phyloP scores from a whole-genome alignment of 2,329 filamentous ascomycete species.

The Botryotinia globosa region DNA sequence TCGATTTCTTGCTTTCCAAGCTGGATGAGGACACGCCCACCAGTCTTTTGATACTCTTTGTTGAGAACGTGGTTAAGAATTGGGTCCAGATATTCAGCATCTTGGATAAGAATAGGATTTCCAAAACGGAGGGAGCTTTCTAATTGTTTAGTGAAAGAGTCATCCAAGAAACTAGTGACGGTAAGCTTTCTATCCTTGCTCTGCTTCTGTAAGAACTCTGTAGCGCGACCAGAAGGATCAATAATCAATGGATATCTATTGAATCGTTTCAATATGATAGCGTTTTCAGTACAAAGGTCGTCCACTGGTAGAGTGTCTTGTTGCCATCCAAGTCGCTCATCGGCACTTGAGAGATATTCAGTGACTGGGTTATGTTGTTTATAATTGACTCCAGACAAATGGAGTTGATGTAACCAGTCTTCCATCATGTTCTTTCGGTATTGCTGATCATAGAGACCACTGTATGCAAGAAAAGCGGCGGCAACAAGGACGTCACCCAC shows the following conservation, averaged over 20 bases:
- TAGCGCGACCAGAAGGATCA: slow-evolving; percentile 90
- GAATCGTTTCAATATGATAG: slow-evolving; percentile 95
- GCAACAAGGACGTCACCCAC: slow-evolving; percentile 94
- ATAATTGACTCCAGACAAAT: slow-evolving; percentile 87
- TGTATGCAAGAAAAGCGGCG: slow-evolving; percentile 96
- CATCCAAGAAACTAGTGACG: slow-evolving; percentile 96
- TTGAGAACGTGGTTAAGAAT: slow-evolving; percentile 98
- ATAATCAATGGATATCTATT: slow-evolving; percentile 98
- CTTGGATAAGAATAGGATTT: slow-evolving; percentile 97
- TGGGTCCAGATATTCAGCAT: slow-evolving; percentile 94
- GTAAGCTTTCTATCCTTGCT: slow-evolving; percentile 91
- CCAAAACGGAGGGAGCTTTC: slow-evolving; percentile 96
- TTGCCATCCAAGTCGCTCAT: slow-evolving; percentile 94
- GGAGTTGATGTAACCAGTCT: slow-evolving; percentile 92
- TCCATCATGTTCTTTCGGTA: slow-evolving; percentile 98
- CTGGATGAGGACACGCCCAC: slow-evolving; percentile 95
- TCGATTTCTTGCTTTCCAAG: slow-evolving; percentile 98
- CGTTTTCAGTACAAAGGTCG: slow-evolving; percentile 97
- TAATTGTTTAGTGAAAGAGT: slow-evolving; percentile 95
- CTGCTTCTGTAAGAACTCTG: slow-evolving; percentile 92
- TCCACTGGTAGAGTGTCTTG: slow-evolving; percentile 90
- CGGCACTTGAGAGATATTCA: slow-evolving; percentile 93
- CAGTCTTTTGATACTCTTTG: slow-evolving; percentile 98
- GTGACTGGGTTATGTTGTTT: slow-evolving; percentile 93
- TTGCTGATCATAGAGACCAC: slow-evolving; percentile 94